Percentiles rank a stretch among this genome's conserved stretches.
These are phyloP conservation scores for Peniophora sp. DNA, from an alignment of 1,284 basidiomycete species.

Conservation along the genomic window DNA sequence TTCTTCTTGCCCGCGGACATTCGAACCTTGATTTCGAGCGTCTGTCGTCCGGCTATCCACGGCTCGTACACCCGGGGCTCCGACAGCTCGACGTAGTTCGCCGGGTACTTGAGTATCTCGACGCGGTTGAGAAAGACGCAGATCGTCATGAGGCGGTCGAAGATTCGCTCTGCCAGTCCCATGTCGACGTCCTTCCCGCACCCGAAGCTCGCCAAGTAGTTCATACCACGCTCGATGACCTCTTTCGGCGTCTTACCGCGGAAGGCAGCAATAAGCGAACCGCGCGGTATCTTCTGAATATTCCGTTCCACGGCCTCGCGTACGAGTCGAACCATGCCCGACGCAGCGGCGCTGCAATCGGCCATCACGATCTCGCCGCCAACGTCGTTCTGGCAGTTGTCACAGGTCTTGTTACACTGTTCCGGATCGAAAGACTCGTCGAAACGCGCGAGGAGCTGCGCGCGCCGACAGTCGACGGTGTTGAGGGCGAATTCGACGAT, in stretches of 20 bases:
- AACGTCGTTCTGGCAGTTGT: constrained; percentile 66
- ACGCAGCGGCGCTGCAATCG: constrained; percentile 49
- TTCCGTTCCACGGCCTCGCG: constrained; percentile 18
- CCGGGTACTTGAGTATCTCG: not conserved
- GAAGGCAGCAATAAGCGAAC: constrained; percentile 50
- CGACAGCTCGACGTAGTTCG: not conserved
- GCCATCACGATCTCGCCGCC: constrained; percentile 27
- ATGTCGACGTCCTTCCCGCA: constrained; percentile 40
- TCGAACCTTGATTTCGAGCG: constrained; percentile 6
- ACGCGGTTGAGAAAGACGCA: constrained; percentile 22
- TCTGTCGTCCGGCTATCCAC: constrained; percentile 1
- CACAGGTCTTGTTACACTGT: constrained; percentile 60
- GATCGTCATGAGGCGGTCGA: constrained; percentile 45
- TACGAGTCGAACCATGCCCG: constrained; percentile 46
- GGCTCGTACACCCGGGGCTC: not conserved
- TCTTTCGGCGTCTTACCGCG: constrained; percentile 49
- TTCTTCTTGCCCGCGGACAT: not conserved
- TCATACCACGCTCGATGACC: constrained; percentile 41
- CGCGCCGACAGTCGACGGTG: constrained; percentile 80
- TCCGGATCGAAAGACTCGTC: constrained; percentile 34
- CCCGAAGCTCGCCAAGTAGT: constrained; percentile 43
- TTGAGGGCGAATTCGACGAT: constrained; percentile 77
- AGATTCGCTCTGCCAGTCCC: constrained; percentile 52
- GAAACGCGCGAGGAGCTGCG: constrained; percentile 73
- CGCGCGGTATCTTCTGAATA: constrained; percentile 31